These are phyloP conservation scores for Kandelia obovata DNA, from an alignment of 345 rosid genomes.

Conservation along the genomic window DNA sequence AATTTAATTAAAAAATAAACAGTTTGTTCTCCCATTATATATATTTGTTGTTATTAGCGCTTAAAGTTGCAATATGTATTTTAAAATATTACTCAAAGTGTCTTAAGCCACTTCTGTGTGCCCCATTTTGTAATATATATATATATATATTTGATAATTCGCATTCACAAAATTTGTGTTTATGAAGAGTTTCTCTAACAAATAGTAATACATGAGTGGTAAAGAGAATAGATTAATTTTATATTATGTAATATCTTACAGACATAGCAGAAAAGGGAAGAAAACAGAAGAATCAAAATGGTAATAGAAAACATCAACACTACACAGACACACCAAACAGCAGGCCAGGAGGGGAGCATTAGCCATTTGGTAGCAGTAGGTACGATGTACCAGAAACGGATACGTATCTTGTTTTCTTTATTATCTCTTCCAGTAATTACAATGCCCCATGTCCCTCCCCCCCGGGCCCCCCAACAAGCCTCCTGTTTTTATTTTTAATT, in stretches of 20 bases:
- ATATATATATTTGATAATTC: too few species aligned
- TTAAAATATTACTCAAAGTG: too few species aligned
- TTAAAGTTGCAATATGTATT: too few species aligned
- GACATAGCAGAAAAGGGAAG: neutral
- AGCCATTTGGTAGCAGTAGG: conserved; percentile 32
- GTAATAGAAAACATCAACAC: neutral
- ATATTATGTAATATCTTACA: neutral
- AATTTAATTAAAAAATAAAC: too few species aligned
- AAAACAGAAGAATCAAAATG: neutral
- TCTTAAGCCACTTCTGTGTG: too few species aligned
- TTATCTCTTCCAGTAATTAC: neutral
- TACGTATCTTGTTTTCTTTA: conserved; percentile 19
- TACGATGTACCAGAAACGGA: conserved; percentile 54
- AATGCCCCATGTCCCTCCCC: too few species aligned
- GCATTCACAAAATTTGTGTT: too few species aligned
- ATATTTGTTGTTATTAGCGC: too few species aligned
- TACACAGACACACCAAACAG: neutral
- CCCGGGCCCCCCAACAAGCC: too few species aligned
- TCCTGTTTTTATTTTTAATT: too few species aligned
- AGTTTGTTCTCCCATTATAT: too few species aligned
- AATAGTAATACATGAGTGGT: neutral
- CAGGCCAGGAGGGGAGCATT: neutral
- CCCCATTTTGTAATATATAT: too few species aligned
- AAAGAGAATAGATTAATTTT: neutral
- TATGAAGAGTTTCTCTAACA: neutral